Evolutionary conservation across 2,329 filamentous ascomycete genomes (phyloP), one percentile per base, ranked within the genome.

Genomic region (Epicoccum sorghinum): DNA sequence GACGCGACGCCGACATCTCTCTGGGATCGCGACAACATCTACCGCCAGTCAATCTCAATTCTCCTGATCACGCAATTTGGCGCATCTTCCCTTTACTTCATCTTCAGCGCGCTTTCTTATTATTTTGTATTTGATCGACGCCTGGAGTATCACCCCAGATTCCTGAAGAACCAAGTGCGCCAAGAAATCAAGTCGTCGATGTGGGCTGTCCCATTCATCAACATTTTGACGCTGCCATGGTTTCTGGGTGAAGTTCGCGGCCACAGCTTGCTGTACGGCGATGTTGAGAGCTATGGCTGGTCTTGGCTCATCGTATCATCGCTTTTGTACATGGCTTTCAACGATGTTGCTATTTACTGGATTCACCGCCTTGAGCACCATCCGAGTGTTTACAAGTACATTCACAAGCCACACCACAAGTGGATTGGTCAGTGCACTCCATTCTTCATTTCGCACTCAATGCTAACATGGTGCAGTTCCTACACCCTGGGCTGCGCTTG

Each of bases 331-430:
- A 77, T 79, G 72, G 47, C 76, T 42, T 80, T 77, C 64, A 80
- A 79, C 52, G 78, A 80, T 57, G 64, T 80, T 24, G 64, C 65
- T 58, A 80, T 80, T 62, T 80, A 79, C 70, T 80, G 77, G 78
- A 79, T 80, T 66, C 78, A 80, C 59, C 76, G 78, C 36, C 64
- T 77, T 13, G 75, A 78, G 61, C 78, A 80, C 55, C 78, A 80
- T 62, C 78, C 78, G 30, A 73, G 72, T 25, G 52, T 80, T 37
- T 80, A 80, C 74, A 79, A 79, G 61, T 77, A 78, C 56, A 69
- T 79, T 25, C 78, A 80, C 67, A 80, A 80, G 70, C 77, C 78
- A 59, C 78, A 80, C 55, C 78, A 80, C 73, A 80, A 79, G 65
- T 80, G 78, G 78, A 80, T 80, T 47, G 67, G 77, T 78, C 65